Conservation (phyloP, 139 green algal species). For the Tetradesmus lagerheimii region DNA sequence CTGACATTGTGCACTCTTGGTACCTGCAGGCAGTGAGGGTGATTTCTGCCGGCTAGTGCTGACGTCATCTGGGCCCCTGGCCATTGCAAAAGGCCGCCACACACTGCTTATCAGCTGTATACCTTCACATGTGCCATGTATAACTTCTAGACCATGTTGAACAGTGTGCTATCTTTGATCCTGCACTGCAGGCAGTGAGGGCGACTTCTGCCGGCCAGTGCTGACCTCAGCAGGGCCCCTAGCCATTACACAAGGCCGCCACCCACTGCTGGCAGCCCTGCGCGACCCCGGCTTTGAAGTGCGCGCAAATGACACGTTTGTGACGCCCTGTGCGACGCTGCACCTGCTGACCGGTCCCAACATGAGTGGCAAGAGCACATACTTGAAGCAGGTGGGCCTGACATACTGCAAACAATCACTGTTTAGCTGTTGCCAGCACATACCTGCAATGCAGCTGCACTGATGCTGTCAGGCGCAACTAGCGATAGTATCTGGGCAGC, state of each 20-base stretch:
- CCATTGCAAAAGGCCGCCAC: too few species aligned
- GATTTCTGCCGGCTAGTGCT: slow-evolving; percentile 63
- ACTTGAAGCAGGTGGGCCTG: slow-evolving; percentile 81
- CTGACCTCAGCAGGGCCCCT: slow-evolving; percentile 48
- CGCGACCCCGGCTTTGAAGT: not conserved
- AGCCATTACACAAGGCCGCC: slow-evolving; percentile 46
- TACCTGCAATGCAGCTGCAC: too few species aligned
- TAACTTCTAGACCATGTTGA: too few species aligned
- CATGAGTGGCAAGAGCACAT: slow-evolving; percentile 88
- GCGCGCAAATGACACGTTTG: slow-evolving; percentile 80
- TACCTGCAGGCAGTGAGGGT: slow-evolving; percentile 39
- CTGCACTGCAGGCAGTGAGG: slow-evolving; percentile 35
- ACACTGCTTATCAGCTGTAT: too few species aligned
- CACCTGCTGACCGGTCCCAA: slow-evolving; percentile 87
- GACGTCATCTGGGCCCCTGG: not conserved
- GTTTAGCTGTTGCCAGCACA: too few species aligned
- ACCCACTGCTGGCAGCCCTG: slow-evolving; percentile 44
- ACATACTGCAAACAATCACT: too few species aligned
- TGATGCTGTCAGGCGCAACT: too few species aligned
- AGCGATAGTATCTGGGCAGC: too few species aligned
- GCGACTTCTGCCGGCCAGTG: slow-evolving; percentile 63
- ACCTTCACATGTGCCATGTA: too few species aligned
- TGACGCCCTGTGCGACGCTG: slow-evolving; percentile 58
- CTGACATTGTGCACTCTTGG: too few species aligned
- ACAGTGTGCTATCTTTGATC: not conserved